These are phyloP conservation scores for Penicilliopsis zonata DNA, from an alignment of 495 filamentous ascomycete species.

Conservation along the genomic window DNA sequence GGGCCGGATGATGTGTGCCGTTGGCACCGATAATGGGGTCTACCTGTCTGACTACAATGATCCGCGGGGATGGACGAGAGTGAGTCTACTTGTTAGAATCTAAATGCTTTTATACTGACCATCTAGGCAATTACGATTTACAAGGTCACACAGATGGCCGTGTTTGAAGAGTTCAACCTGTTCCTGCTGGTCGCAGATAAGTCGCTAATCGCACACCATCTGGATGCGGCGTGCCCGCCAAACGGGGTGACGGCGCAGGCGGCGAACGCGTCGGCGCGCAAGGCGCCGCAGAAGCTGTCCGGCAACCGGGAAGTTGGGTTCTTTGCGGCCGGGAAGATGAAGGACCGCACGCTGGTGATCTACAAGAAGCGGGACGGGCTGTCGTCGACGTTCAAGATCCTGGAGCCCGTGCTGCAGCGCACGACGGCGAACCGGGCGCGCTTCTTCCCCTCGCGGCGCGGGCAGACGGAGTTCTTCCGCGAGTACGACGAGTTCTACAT, in stretches of 20 bases:
- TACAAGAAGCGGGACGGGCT: constrained; percentile 94
- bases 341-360: constrained; percentile 85
- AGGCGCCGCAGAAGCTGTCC: constrained; percentile 84
- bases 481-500: constrained; percentile 99
- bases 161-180: constrained; percentile 89
- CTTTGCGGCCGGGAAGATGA: constrained; percentile 92
- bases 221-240: constrained; percentile 74
- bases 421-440: constrained; percentile 42
- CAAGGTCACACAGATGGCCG: constrained; percentile 83
- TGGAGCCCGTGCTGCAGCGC: constrained; percentile 91
- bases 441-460: constrained; percentile 51
- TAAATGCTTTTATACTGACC: no score
- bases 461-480: constrained; percentile 88
- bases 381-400: constrained; percentile 87
- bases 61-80: constrained; percentile 78
- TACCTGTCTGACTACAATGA: constrained; percentile 77
- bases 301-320: constrained; percentile 84
- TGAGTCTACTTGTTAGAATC: constrained; percentile 36
- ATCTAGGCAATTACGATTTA: constrained; percentile 56
- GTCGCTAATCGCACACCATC: constrained; percentile 83
- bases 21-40: constrained; percentile 91
- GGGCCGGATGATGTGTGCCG: constrained; percentile 79
- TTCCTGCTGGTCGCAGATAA: constrained; percentile 86
- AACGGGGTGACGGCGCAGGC: constrained; percentile 43
- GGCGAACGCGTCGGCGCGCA: constrained; percentile 49